Evolutionary conservation across 208 protist species (phyloP), one percentile per base, ranked within the genome.

Genomic region (Trypanosoma lewisi): DNA sequence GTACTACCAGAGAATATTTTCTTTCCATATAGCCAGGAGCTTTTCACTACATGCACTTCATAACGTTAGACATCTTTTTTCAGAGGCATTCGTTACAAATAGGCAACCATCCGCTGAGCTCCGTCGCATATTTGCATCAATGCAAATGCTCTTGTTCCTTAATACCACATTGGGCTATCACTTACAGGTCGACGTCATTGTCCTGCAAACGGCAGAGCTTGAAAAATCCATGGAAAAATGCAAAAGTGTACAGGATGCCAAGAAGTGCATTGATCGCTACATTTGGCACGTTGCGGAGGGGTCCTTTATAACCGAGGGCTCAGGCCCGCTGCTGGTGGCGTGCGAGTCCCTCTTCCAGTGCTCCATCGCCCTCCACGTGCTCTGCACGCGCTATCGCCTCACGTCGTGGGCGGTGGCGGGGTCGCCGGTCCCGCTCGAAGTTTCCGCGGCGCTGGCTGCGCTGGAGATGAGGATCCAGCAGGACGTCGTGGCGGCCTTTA

Each of bases 1-100:
- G 28, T 90, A 90, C 73, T 95, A 95, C 50, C 77, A 89, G 49
- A 68, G 75, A 0, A 75, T 95, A 28, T 87, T 91, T 64, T 78
- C 70, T 0, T 78, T 93, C 37, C 78, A 89, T 28, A 73, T 95
- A 23, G 37, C 65, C 1, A 47, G 89, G 17, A 81, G 83, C 19
- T 81, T 93, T 52, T 75, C 85, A 7, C 55, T 85, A 19, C 70
- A 86, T 56, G 79, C 85, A 17, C 73, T 95, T 34, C 74, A 89
- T 45, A 44, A 49, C 30, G 72, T 77, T 42, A 82, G 83, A 42
- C 55, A 72, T 11, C 48, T 77, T 23, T 86, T 95, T 62, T 62
- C 76, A 8, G 82, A 82, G 52, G 85, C 82, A 19, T 70, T 80
- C 28, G 25, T 85, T n/a, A 75, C 72, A 2, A 95, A 91, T 67